phyloP scores from a whole-genome alignment of 202 grass and related monocot species.

The Miscanthus sacchariflorus region DNA sequence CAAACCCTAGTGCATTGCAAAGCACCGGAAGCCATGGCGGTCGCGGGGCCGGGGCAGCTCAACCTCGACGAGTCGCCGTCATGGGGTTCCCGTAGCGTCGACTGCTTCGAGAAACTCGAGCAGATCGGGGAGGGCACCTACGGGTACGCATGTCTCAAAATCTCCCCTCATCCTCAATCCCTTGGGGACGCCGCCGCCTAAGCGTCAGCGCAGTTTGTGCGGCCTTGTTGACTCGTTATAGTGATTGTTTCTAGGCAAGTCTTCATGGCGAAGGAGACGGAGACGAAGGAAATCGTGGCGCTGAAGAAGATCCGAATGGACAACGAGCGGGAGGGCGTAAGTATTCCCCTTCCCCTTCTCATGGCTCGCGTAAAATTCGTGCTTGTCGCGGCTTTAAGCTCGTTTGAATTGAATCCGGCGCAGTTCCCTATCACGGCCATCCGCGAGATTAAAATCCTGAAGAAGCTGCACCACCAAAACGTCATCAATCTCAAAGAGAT shows the following conservation, averaged over 20 bases:
- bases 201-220: background rate
- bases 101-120: constrained; percentile 96
- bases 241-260: constrained; percentile 60
- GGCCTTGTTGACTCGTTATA: background rate
- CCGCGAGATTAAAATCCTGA: constrained; percentile 96
- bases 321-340: constrained; percentile 93
- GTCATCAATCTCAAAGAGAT: constrained; percentile 97
- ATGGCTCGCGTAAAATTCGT: background rate
- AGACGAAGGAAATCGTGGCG: constrained; percentile 85
- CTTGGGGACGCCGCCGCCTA: background rate
- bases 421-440: constrained; percentile 97
- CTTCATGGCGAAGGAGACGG: constrained; percentile 91
- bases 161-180: background rate
- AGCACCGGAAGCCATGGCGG: constrained; percentile 58
- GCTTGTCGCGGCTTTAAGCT: background rate
- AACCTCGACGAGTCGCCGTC: constrained; percentile 72
- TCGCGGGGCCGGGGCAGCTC: constrained; percentile 68
- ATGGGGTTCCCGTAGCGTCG: constrained; percentile 84
- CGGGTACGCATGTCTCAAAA: constrained; percentile 56
- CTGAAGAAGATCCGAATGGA: constrained; percentile 99
- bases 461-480: constrained; percentile 90
- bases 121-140: constrained; percentile 97
- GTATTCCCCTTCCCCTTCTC: constrained; percentile 33
- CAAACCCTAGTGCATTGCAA: constrained; percentile 48
- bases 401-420: background rate